These are phyloP conservation scores for Cutaneotrichosporon daszewskae DNA, from an alignment of 1,284 basidiomycete species.

Conservation along the genomic window DNA sequence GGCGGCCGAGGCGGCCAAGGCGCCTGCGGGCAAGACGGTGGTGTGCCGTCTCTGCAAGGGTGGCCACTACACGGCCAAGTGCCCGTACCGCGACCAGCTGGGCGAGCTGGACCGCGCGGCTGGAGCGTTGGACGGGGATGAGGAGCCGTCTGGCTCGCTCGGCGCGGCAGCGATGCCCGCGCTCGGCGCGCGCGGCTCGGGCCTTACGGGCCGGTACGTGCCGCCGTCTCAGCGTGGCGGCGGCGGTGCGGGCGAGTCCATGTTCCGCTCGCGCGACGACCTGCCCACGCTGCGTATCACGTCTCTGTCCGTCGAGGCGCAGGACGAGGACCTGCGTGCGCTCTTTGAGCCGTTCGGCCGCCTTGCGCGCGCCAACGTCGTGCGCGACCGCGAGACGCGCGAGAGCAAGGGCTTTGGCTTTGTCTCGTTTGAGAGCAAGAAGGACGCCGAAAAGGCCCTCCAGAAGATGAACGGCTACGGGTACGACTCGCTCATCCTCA, in stretches of 20 bases:
- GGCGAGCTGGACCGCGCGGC: constrained; percentile 66
- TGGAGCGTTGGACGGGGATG: constrained; percentile 51
- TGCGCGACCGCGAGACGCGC: constrained; percentile 90
- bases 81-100: constrained; percentile 91
- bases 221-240: constrained; percentile 60
- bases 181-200: constrained; percentile 8
- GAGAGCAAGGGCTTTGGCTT: constrained; percentile 70
- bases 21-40: constrained; percentile 74
- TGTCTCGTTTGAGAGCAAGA: constrained; percentile 83
- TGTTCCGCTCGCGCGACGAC: constrained; percentile 74
- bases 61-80: constrained; percentile 95
- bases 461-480: constrained; percentile 86
- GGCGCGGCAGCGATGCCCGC: constrained; percentile 18
- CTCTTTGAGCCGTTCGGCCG: constrained; percentile 68
- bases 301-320: constrained; percentile 91
- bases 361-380: constrained; percentile 86
- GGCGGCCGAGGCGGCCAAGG: constrained; percentile 66
- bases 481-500: constrained; percentile 46
- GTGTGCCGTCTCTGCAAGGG: constrained; percentile 92
- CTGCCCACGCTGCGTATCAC: constrained; percentile 95
- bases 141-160: constrained; percentile 20
- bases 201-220: constrained; percentile 70
- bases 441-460: constrained; percentile 78
- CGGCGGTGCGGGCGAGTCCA: constrained; percentile 71
- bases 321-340: constrained; percentile 89